Percentiles rank a stretch among this genome's conserved stretches.
These are phyloP conservation scores for Apostasia shenzhenica DNA, from an alignment of 106 monocot genomes.

Conservation along the genomic window DNA sequence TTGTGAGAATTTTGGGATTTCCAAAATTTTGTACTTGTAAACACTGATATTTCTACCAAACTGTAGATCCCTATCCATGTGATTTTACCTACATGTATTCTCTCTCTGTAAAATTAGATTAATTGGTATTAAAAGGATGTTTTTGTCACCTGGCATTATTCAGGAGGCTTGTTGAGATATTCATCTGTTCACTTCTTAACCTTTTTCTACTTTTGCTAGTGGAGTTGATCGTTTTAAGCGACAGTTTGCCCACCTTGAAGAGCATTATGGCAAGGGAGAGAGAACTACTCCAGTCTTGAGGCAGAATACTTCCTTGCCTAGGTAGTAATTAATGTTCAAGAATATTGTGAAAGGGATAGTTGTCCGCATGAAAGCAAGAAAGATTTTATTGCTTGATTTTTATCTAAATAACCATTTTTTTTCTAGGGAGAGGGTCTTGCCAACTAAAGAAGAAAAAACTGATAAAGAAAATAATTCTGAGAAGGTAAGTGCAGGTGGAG, in stretches of 20 bases:
- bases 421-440: conserved; percentile 62
- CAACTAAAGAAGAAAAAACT: conserved; percentile 27
- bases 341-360: too few relatives aligned
- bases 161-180: conserved; percentile 3
- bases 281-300: conserved; percentile 53
- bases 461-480: conserved; percentile 28
- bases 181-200: conserved; percentile 9
- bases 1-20: too few relatives aligned
- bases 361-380: too few relatives aligned
- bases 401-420: background rate
- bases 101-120: too few relatives aligned
- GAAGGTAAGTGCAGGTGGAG: conserved; percentile 20
- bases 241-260: conserved; percentile 95
- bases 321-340: conserved; percentile 27
- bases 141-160: too few relatives aligned
- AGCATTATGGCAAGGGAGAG: conserved; percentile 62
- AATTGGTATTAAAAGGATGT: too few relatives aligned
- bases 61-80: too few relatives aligned
- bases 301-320: conserved; percentile 78
- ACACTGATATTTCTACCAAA: too few relatives aligned
- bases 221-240: conserved; percentile 93
- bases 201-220: conserved; percentile 26
- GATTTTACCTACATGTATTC: too few relatives aligned
- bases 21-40: too few relatives aligned
- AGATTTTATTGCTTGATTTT: too few relatives aligned